These are phyloP conservation scores for Pulveroboletus sp. DNA, from an alignment of 768 basidiomycete genomes.

Conservation along the genomic window DNA sequence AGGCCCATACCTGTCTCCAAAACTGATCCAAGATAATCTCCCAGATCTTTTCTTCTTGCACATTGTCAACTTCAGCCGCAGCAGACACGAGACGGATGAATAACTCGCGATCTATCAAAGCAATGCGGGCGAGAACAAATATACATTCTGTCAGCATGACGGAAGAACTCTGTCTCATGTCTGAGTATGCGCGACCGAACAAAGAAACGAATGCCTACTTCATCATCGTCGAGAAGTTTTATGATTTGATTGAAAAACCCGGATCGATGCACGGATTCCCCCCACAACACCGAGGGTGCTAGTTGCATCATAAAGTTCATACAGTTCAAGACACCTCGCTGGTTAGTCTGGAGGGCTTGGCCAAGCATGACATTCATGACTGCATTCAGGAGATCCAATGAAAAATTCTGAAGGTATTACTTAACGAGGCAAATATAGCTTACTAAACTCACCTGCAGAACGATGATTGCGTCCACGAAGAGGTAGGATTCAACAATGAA, in stretches of 20 bases:
- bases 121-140: conserved; percentile 70
- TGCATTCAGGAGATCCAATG: conserved; percentile 54
- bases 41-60: conserved; percentile 54
- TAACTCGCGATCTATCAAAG: conserved; percentile 58
- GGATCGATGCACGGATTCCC: conserved; percentile 64
- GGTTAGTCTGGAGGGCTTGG: conserved; percentile 48
- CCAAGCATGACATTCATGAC: conserved; percentile 49
- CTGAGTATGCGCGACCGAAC: conserved; percentile 6
- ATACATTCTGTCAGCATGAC: conserved; percentile 60
- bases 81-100: conserved; percentile 71
- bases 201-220: conserved; percentile 42
- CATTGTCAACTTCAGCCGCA: conserved; percentile 45
- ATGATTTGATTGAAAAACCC: conserved; percentile 67
- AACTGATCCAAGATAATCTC: conserved; percentile 72
- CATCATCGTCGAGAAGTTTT: conserved; percentile 57
- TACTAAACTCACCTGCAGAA: conserved; percentile 56
- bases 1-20: conserved; percentile 64
- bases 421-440: neutral
- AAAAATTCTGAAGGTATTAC: conserved; percentile 42
- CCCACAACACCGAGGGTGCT: conserved; percentile 64
- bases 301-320: conserved; percentile 61
- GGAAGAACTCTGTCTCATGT: conserved; percentile 26
- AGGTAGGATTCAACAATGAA: conserved; percentile 74
- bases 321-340: conserved; percentile 58
- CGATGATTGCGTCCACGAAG: conserved; percentile 57